Conservation (phyloP, 768 basidiomycete species). For the Dentipellis sp. region DNA sequence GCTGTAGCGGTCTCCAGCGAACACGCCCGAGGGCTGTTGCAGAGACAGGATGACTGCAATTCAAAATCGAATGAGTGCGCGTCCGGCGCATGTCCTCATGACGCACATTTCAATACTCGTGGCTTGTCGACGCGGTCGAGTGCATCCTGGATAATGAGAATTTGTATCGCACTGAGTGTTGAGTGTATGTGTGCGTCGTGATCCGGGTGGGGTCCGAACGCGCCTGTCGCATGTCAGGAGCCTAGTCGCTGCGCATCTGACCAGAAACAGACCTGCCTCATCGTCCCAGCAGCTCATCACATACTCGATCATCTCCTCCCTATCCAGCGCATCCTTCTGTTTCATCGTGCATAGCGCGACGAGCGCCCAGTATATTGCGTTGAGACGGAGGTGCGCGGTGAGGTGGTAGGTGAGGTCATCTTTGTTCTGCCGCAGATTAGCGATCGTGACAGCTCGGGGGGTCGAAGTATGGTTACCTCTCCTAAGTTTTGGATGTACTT, state of each 20-base stretch:
- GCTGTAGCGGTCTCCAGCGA: conserved; percentile 87
- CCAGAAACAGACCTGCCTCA: conserved; percentile 50
- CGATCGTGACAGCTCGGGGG: background rate
- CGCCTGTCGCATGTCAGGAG: conserved; percentile 41
- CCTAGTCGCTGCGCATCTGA: background rate
- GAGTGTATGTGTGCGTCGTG: conserved; percentile 88
- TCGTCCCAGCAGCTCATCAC: conserved; percentile 96
- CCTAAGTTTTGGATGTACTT: conserved; percentile 1
- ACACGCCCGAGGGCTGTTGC: conserved; percentile 80
- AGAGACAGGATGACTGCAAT: conserved; percentile 69
- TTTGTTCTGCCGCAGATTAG: conserved; percentile 43
- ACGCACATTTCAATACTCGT: conserved; percentile 65
- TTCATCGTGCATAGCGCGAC: conserved; percentile 81
- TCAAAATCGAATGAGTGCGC: background rate
- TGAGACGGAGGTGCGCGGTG: conserved; percentile 88
- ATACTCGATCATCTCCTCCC: conserved; percentile 79
- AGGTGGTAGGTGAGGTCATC: conserved; percentile 85
- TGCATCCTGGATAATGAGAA: conserved; percentile 79
- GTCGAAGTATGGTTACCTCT: background rate
- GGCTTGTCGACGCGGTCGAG: conserved; percentile 61
- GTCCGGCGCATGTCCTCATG: background rate
- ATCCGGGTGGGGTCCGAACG: conserved; percentile 84
- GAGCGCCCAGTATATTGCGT: conserved; percentile 95
- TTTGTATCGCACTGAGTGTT: conserved; percentile 89
- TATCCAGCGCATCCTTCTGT: conserved; percentile 65